These are phyloP conservation scores for Acacia acuminata DNA, from an alignment of 306 rosid genomes.

Conservation along the genomic window DNA sequence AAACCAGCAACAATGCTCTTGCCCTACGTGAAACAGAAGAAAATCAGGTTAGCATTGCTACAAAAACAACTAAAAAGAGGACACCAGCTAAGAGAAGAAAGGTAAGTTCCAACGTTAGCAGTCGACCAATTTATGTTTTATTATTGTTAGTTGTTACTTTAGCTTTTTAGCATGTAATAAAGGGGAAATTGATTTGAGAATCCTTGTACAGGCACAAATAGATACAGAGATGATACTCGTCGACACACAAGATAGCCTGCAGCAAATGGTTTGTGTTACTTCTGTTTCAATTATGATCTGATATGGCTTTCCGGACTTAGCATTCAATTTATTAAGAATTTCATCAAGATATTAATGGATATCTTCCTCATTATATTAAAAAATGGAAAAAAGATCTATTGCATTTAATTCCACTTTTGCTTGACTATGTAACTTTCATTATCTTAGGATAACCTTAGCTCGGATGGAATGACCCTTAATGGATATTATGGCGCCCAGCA, in stretches of 20 bases:
- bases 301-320: background rate
- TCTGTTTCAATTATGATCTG: background rate
- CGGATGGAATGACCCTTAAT: slow-evolving; percentile 4
- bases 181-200: background rate
- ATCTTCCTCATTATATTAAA: background rate
- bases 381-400: background rate
- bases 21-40: slow-evolving; percentile 64
- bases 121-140: background rate
- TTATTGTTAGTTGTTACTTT: background rate
- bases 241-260: slow-evolving; percentile 3
- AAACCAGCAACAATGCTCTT: slow-evolving; percentile 51
- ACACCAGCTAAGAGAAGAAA: slow-evolving; percentile 8
- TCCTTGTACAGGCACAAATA: background rate
- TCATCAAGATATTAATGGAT: background rate
- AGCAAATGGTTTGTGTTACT: slow-evolving; percentile 12
- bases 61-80: slow-evolving; percentile 36
- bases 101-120: background rate
- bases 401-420: background rate
- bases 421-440: background rate
- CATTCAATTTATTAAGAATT: background rate
- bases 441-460: background rate
- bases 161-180: background rate
- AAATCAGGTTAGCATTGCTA: slow-evolving; percentile 55
- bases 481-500: slow-evolving; percentile 8
- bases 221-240: background rate